Percentiles rank a stretch among this genome's conserved stretches.
Evolutionary conservation across 176 grass and related monocot genomes (phyloP).

Genomic region (Carex pumila): DNA sequence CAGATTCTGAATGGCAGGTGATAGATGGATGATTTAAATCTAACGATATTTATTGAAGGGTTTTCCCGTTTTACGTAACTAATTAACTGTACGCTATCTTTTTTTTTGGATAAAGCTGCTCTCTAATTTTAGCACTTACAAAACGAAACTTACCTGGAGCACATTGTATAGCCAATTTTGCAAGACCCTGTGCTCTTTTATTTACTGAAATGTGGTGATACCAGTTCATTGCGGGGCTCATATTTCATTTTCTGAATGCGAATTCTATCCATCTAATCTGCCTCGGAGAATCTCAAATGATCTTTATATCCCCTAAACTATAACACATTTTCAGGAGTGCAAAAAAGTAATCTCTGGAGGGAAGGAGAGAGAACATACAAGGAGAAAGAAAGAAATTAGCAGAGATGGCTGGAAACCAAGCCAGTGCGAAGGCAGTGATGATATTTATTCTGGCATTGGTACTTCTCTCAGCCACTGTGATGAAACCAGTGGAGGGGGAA

Average conservation of each 20-base stretch:
- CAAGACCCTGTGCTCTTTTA: background rate
- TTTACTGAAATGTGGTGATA: background rate
- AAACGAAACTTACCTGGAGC: background rate
- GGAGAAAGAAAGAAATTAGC: background rate
- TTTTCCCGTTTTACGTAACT: background rate
- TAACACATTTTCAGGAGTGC: background rate
- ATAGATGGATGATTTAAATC: background rate
- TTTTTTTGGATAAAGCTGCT: background rate
- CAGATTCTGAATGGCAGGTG: background rate
- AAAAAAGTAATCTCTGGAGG: background rate
- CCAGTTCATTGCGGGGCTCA: background rate
- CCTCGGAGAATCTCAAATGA: background rate
- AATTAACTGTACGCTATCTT: background rate
- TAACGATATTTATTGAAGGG: background rate
- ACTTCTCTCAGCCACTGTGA: background rate
- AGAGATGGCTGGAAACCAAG: conserved; percentile 15
- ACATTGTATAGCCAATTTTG: background rate
- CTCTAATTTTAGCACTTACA: conserved; percentile 1
- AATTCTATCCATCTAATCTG: background rate
- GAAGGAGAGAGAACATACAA: background rate
- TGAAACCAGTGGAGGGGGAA: background rate
- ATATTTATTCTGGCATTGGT: conserved; percentile 6
- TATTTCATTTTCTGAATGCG: background rate
- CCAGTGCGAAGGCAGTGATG: background rate
- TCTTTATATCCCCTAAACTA: background rate